Percentiles rank a stretch among this genome's conserved stretches.
Evolutionary conservation across 257 asterid species (phyloP).

Genomic region (Gentiana straminea): DNA sequence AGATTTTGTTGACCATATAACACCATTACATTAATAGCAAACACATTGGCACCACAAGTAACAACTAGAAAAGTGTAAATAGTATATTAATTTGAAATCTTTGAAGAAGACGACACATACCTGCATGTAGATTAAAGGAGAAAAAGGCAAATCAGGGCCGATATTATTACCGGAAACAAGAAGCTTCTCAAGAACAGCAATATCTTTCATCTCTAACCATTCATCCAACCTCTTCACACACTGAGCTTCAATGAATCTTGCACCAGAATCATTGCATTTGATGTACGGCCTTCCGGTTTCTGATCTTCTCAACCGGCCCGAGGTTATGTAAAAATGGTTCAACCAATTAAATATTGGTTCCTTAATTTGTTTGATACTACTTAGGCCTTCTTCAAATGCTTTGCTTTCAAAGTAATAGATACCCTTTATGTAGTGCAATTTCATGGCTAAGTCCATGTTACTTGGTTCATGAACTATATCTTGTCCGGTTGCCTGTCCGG

Average conservation of each 20-base stretch:
- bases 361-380: slow-evolving; percentile 33
- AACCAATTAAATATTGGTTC: slow-evolving; percentile 61
- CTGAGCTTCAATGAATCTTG: slow-evolving; percentile 51
- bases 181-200: slow-evolving; percentile 21
- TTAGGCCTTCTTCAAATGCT: slow-evolving; percentile 36
- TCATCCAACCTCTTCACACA: slow-evolving; percentile 47
- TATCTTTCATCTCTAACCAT: slow-evolving; percentile 39
- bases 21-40: no score
- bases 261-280: slow-evolving; percentile 88
- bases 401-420: slow-evolving; percentile 44
- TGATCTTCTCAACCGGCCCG: slow-evolving; percentile 51
- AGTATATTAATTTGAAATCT: no score
- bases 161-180: slow-evolving; percentile 27
- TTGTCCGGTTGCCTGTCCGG: slow-evolving; percentile 41
- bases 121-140: slow-evolving; percentile 56
- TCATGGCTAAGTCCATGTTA: slow-evolving; percentile 67
- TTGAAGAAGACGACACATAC: slow-evolving; percentile 15
- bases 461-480: slow-evolving; percentile 42
- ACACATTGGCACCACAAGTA: no score
- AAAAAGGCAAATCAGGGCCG: slow-evolving; percentile 73
- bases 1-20: no score
- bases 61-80: no score
- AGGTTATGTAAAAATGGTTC: slow-evolving; percentile 21
- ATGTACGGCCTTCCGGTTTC: slow-evolving; percentile 66
- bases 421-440: slow-evolving; percentile 62